phyloP scores from a whole-genome alignment of 139 green algal species.

The Choricystis sp. region DNA sequence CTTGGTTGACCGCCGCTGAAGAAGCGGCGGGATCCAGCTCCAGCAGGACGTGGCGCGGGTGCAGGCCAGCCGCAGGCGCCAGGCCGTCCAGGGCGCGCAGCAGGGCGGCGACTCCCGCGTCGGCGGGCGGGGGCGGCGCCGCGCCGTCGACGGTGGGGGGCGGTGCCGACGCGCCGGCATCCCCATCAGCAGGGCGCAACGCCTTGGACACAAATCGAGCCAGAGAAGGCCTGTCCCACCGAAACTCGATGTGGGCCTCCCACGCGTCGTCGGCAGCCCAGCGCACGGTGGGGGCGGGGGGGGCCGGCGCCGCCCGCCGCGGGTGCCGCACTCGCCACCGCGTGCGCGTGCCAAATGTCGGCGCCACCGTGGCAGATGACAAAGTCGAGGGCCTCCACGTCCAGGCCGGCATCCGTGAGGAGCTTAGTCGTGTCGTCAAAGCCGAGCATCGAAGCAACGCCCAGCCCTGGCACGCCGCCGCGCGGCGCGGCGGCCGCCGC shows the following conservation, averaged over 20 bases:
- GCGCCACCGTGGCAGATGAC: conserved; percentile 45
- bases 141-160: no score
- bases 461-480: conserved; percentile 16
- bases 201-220: conserved; percentile 26
- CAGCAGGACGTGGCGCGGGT: conserved; percentile 23
- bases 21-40: conserved; percentile 20
- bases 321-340: neutral
- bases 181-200: neutral
- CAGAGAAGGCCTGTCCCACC: conserved; percentile 28
- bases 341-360: conserved; percentile 33
- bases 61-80: conserved; percentile 8
- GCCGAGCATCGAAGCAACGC: conserved; percentile 43
- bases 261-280: conserved; percentile 37
- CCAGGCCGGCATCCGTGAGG: conserved; percentile 11
- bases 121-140: no score
- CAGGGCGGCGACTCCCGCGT: neutral
- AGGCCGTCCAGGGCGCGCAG: neutral
- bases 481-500: neutral
- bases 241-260: conserved; percentile 30
- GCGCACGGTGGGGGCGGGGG: neutral
- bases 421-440: conserved; percentile 23
- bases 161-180: no score
- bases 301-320: neutral
- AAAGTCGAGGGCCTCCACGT: conserved; percentile 27
- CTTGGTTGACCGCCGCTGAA: neutral